Conservation (phyloP, 31 red algal genomes). For the Odonthalia washingtoniensis region DNA sequence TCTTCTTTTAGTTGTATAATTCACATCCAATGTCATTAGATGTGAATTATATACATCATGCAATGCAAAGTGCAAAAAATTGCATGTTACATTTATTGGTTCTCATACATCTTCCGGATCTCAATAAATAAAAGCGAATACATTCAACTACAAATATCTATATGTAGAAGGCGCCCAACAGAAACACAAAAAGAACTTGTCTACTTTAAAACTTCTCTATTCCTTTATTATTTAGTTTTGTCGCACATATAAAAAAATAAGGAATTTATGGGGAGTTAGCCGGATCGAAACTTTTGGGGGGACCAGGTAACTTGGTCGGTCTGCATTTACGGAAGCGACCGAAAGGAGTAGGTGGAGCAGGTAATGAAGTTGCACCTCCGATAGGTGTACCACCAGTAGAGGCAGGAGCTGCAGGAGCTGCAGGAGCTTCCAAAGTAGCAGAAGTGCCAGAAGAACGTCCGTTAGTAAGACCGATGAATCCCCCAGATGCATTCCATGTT, state of each 20-base stretch:
- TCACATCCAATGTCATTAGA: too few species aligned
- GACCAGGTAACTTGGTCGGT: slow-evolving; percentile 73
- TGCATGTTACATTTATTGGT: too few species aligned
- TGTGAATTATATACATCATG: too few species aligned
- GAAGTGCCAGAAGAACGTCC: background rate
- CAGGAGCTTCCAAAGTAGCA: slow-evolving; percentile 17
- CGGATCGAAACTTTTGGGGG: slow-evolving; percentile 60
- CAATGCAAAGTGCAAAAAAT: too few species aligned
- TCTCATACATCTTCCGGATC: too few species aligned
- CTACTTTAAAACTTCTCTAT: background rate
- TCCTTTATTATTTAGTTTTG: background rate
- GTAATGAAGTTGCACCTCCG: slow-evolving; percentile 58
- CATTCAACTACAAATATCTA: too few species aligned
- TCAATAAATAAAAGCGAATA: too few species aligned
- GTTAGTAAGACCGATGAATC: slow-evolving; percentile 51
- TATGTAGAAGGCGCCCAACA: too few species aligned
- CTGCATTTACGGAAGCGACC: slow-evolving; percentile 65
- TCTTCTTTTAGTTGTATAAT: too few species aligned
- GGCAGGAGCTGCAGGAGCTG: background rate
- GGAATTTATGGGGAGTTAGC: slow-evolving; percentile 43
- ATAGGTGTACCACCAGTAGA: slow-evolving; percentile 15
- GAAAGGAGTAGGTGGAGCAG: slow-evolving; percentile 66
- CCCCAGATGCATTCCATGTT: slow-evolving; percentile 51
- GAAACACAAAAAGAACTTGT: background rate
- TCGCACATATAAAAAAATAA: background rate